Percentiles rank a stretch among this genome's conserved stretches.
phyloP scores from a whole-genome alignment of 306 rosid species.

The Cicer pinnatifidum region DNA sequence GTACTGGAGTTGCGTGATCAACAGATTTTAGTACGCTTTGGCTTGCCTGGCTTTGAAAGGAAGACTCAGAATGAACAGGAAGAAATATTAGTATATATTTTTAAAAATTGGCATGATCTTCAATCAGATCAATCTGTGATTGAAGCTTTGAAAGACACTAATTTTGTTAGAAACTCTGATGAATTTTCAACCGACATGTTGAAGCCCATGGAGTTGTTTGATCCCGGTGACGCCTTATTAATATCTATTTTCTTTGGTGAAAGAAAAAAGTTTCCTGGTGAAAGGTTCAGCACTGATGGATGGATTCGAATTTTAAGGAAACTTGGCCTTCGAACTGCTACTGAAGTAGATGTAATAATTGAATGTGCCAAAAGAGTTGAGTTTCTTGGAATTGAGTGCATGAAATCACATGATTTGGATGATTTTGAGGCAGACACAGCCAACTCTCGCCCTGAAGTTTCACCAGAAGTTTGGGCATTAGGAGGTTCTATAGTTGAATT shows the following conservation, averaged over 20 bases:
- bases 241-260: constrained; percentile 91
- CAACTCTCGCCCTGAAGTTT: constrained; percentile 64
- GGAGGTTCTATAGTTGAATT: constrained; percentile 90
- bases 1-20: constrained; percentile 75
- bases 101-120: constrained; percentile 88
- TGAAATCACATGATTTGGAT: constrained; percentile 69
- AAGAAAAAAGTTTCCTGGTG: constrained; percentile 90
- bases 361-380: constrained; percentile 96
- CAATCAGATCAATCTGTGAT: constrained; percentile 68
- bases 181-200: constrained; percentile 77
- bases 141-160: constrained; percentile 78
- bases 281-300: constrained; percentile 81
- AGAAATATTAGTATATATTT: constrained; percentile 71
- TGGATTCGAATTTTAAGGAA: constrained; percentile 93
- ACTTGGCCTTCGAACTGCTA: constrained; percentile 80
- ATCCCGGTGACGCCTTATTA: constrained; percentile 83
- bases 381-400: constrained; percentile 81
- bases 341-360: constrained; percentile 79
- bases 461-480: constrained; percentile 80
- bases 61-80: constrained; percentile 80
- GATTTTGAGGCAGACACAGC: constrained; percentile 68
- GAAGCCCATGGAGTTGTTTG: constrained; percentile 80
- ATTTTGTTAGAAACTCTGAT: constrained; percentile 85
- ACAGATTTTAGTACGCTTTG: constrained; percentile 87
- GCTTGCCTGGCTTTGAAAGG: constrained; percentile 79